These are phyloP conservation scores for Globisporangium emineosum DNA, from an alignment of 352 stramenopile species.

Conservation along the genomic window DNA sequence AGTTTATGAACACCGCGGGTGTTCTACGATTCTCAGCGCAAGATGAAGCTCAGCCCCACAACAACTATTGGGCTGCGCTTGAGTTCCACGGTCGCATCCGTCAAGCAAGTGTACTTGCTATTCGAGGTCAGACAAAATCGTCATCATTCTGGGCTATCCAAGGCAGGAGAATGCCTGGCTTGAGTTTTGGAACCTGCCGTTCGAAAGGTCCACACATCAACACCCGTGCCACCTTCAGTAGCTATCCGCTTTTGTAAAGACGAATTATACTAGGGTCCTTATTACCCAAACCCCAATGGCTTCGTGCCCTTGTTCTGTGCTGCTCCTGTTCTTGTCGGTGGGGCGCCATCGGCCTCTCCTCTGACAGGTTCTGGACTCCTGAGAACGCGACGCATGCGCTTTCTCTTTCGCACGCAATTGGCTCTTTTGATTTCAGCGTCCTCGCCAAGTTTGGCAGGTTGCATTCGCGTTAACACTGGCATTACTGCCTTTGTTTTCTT, in stretches of 20 bases:
- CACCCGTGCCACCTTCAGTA: too few species aligned
- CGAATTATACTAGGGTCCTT: too few species aligned
- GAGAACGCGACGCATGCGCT: conserved; percentile 9
- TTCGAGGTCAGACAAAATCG: background rate
- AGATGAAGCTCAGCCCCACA: too few species aligned
- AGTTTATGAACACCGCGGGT: too few species aligned
- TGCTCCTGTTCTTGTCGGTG: background rate
- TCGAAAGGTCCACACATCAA: background rate
- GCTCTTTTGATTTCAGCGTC: background rate
- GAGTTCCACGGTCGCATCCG: background rate
- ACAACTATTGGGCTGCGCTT: background rate
- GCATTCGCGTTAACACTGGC: background rate
- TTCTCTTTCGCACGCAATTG: background rate
- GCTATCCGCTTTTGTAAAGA: too few species aligned
- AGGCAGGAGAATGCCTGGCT: background rate
- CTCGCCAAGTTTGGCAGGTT: background rate
- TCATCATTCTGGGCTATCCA: background rate
- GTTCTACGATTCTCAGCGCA: too few species aligned
- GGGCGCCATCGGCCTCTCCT: background rate
- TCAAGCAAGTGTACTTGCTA: background rate
- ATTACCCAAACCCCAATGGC: too few species aligned
- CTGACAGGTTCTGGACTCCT: conserved; percentile 12
- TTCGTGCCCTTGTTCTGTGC: background rate
- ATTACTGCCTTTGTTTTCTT: too few species aligned
- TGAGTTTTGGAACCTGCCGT: background rate